Percentiles rank a stretch among this genome's conserved stretches.
Conservation (phyloP, 2,329 filamentous ascomycete genomes). For the Calcarisporium arbuscula region DNA sequence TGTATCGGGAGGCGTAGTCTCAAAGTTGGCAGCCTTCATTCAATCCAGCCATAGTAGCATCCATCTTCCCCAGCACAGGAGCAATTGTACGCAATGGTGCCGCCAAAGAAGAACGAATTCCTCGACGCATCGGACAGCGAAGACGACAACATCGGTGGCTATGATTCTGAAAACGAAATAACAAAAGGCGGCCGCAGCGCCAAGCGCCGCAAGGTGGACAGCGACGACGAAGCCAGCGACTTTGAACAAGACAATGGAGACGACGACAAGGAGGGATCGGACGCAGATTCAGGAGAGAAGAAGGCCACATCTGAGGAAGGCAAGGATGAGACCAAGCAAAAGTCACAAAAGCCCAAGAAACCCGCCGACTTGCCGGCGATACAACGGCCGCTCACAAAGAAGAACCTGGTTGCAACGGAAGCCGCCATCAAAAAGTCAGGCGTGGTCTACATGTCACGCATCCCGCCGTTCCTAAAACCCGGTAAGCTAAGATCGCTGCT, state of each 20-base stretch:
- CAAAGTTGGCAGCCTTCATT: no score
- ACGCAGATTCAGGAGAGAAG: slow-evolving; percentile 16
- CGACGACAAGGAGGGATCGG: slow-evolving; percentile 18
- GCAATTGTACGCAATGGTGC: slow-evolving; percentile 55
- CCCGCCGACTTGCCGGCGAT: slow-evolving; percentile 37
- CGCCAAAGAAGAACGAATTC: slow-evolving; percentile 67
- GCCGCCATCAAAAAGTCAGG: slow-evolving; percentile 66
- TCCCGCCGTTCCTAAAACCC: slow-evolving; percentile 86
- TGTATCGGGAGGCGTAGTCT: no score
- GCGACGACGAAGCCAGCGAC: slow-evolving; percentile 27
- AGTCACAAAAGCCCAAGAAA: slow-evolving; percentile 20
- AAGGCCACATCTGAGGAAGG: slow-evolving; percentile 15
- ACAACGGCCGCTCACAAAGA: slow-evolving; percentile 53
- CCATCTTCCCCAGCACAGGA: no score
- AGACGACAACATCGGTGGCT: slow-evolving; percentile 51
- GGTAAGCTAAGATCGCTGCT: slow-evolving; percentile 69
- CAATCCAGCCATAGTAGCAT: no score
- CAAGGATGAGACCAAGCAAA: slow-evolving; percentile 11
- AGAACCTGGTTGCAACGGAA: slow-evolving; percentile 61
- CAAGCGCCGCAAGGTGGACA: slow-evolving; percentile 58
- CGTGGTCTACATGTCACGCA: slow-evolving; percentile 75
- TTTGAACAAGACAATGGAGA: slow-evolving; percentile 24
- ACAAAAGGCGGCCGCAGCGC: slow-evolving; percentile 55
- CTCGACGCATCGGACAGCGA: slow-evolving; percentile 55
- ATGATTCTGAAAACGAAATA: slow-evolving; percentile 64